Conservation (phyloP, 352 stramenopile genomes). For the Pythium rishiriense region DNA sequence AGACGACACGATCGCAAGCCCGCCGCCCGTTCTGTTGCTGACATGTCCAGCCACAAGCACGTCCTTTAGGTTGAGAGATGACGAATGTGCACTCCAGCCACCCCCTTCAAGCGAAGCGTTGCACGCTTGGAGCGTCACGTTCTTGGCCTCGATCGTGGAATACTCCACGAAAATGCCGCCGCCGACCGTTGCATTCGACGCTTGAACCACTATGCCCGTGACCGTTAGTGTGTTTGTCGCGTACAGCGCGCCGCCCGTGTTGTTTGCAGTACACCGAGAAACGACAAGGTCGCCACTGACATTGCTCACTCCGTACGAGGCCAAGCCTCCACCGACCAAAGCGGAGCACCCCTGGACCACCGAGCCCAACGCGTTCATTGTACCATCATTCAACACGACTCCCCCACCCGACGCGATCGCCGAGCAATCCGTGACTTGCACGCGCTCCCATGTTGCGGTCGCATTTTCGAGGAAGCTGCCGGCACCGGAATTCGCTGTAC, state of each 20-base stretch:
- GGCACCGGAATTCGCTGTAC: conserved; percentile 18
- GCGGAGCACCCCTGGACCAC: conserved; percentile 14
- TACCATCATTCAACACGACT: conserved; percentile 15
- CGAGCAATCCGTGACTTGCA: conserved; percentile 6
- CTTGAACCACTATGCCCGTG: neutral
- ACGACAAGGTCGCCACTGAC: conserved; percentile 16
- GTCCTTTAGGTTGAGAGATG: conserved; percentile 4
- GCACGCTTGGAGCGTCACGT: conserved; percentile 16
- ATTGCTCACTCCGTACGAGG: neutral
- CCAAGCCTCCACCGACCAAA: conserved; percentile 22
- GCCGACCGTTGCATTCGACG: conserved; percentile 25
- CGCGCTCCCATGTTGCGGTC: neutral
- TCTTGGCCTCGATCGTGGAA: neutral
- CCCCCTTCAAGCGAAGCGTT: conserved; percentile 29
- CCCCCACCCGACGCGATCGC: conserved; percentile 22
- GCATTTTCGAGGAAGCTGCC: conserved; percentile 5
- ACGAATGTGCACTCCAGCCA: conserved; percentile 25
- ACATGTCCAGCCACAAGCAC: conserved; percentile 1
- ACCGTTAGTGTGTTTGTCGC: conserved; percentile 6
- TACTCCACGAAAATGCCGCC: conserved; percentile 30
- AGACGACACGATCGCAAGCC: conserved; percentile 28
- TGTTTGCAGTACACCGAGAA: neutral
- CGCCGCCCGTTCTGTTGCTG: conserved; percentile 32
- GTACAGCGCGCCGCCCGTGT: conserved; percentile 27
- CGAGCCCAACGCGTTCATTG: neutral